Evolutionary conservation across 805 yeast species (phyloP).

Genomic region (Starmera quercuum): DNA sequence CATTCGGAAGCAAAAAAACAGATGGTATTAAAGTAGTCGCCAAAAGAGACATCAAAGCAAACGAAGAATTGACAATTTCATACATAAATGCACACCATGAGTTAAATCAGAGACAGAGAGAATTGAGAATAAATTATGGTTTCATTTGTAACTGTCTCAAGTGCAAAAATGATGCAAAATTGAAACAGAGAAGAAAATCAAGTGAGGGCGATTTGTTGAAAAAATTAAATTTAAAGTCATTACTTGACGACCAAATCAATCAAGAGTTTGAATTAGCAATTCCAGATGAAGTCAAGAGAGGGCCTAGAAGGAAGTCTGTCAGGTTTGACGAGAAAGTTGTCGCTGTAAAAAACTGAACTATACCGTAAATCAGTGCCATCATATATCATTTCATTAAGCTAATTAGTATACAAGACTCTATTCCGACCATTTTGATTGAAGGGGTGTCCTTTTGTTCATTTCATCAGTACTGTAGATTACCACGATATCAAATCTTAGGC

Average conservation of each 20-base stretch:
- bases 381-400: not conserved
- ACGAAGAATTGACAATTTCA: conserved; percentile 62
- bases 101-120: conserved; percentile 55
- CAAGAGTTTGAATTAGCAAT: conserved; percentile 41
- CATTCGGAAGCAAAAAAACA: conserved; percentile 31
- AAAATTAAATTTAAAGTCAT: conserved; percentile 33
- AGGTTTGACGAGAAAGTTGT: conserved; percentile 57
- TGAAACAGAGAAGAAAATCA: conserved; percentile 39
- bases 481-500: no score
- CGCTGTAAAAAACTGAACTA: no score
- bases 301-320: conserved; percentile 55
- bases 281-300: conserved; percentile 26
- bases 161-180: conserved; percentile 49
- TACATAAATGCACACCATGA: conserved; percentile 64
- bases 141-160: conserved; percentile 61
- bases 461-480: no score
- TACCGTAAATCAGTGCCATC: no score
- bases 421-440: no score
- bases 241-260: conserved; percentile 33
- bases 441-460: no score
- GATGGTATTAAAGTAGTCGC: conserved; percentile 59
- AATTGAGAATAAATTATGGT: conserved; percentile 71
- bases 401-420: not conserved
- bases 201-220: conserved; percentile 17
- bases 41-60: conserved; percentile 44